Evolutionary conservation across 208 protist species (phyloP).

Genomic region (Leishmania braziliensis): DNA sequence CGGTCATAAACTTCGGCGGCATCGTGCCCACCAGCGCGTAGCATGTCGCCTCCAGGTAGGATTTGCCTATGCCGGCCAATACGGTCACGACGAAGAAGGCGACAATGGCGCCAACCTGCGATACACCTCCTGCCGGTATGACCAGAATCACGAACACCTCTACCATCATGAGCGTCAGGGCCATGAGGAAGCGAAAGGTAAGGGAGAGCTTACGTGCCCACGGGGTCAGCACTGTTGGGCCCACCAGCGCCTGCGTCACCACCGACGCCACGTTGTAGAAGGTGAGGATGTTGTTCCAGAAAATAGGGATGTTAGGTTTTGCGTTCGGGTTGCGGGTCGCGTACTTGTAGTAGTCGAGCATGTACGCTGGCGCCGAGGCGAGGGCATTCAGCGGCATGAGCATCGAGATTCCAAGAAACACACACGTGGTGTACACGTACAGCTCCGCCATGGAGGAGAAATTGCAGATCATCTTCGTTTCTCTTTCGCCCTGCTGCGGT

Average conservation of each 20-base stretch:
- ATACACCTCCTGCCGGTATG: constrained; percentile 49
- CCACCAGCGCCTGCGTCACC: constrained; percentile 63
- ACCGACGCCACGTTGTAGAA: constrained; percentile 83
- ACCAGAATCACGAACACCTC: constrained; percentile 69
- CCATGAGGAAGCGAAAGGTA: constrained; percentile 47
- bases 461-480: constrained; percentile 28
- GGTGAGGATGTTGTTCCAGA: constrained; percentile 80
- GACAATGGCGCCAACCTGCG: constrained; percentile 56
- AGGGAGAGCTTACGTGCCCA: constrained; percentile 58
- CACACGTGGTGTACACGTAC: constrained; percentile 78
- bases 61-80: constrained; percentile 63
- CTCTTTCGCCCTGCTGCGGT: not conserved
- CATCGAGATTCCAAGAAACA: constrained; percentile 81
- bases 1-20: constrained; percentile 83
- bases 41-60: constrained; percentile 82
- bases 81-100: constrained; percentile 71
- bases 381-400: constrained; percentile 91
- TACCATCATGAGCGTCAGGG: constrained; percentile 64
- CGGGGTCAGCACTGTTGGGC: constrained; percentile 68
- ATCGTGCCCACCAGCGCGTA: constrained; percentile 84
- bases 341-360: constrained; percentile 86
- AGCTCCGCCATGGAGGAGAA: constrained; percentile 52
- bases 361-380: constrained; percentile 80
- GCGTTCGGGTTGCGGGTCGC: constrained; percentile 55
- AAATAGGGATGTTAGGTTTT: constrained; percentile 39